Evolutionary conservation across 2,329 filamentous ascomycete genomes (phyloP), one percentile per base, ranked within the genome.

Genomic region (Xylaria sp.): DNA sequence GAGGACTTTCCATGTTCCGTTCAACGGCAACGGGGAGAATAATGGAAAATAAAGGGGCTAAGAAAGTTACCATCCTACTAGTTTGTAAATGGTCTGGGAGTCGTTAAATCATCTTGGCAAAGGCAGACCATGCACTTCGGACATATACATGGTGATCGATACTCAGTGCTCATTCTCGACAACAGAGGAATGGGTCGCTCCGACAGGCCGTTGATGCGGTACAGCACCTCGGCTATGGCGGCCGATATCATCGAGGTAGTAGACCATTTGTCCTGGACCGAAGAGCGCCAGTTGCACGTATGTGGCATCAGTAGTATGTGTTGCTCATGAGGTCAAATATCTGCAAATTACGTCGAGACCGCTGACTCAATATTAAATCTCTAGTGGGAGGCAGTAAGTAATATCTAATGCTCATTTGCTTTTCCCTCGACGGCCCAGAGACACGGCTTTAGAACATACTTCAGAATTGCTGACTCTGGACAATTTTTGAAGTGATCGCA

Each of bases 201-300:
- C 58, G 92, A 92, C 81, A 94, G 92, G 79, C 94, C 94, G 0
- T 77, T 92, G 26, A 84, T 87, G 74, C 88, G 93, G 49, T 97
- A 97, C 83, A 91, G 91, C 36, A 96, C 93, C 2, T 90, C 87
- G 46, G 91, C 93, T 74, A 97, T 97, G 93, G 94, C 94, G 26
- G 87, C 85, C 68, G 94, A 97, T 80, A 80, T 88, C 28, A 77
- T 94, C 71, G 92, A 96, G 75, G 82, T 96, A 20, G 79, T 48
- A 83, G 87, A 69, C 64, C 83, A 89, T 74, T 78, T 96, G 10
- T 89, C 88, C 70, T 97, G 92, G 92, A 89, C 77, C 9, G 77
- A 67, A 57, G 79, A 63, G 71, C 85, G 77, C 74, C 83, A 74
- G 81, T 85, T 83, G 78, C 89, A 97, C 81, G 79, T 97, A 61